Evolutionary conservation across 164 flowering plant genomes (phyloP).

Genomic region (Sedum album): DNA sequence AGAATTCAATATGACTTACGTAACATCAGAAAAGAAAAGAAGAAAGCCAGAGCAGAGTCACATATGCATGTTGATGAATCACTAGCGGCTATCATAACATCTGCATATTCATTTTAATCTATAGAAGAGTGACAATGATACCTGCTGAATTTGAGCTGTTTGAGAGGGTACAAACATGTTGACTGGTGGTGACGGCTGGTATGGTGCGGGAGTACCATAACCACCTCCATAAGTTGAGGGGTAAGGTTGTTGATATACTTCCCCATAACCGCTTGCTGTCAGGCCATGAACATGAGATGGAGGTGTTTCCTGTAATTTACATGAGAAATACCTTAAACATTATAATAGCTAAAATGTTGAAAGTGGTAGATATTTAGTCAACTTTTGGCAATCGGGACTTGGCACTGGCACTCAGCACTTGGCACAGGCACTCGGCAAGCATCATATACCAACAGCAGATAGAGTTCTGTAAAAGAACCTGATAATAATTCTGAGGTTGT

Average conservation of each 20-base stretch:
- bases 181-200: conserved; percentile 43
- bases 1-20: neutral
- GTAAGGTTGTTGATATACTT: conserved; percentile 43
- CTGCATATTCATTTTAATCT: no score
- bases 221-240: conserved; percentile 34
- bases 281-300: conserved; percentile 33
- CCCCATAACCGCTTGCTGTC: conserved; percentile 47
- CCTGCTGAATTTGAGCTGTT: conserved; percentile 41
- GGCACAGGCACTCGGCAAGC: neutral
- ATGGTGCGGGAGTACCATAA: conserved; percentile 38
- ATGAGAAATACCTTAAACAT: neutral
- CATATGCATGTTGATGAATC: no score
- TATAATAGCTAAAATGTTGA: neutral
- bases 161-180: conserved; percentile 58
- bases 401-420: neutral
- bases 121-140: conserved; percentile 12
- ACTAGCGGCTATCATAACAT: no score
- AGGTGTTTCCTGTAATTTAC: conserved; percentile 29
- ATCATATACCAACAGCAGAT: neutral
- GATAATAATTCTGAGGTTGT: neutral
- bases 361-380: neutral
- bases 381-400: no score
- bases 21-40: neutral
- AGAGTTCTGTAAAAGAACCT: neutral
- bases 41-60: neutral